These are phyloP conservation scores for Aurantiochytrium sp. DNA, from an alignment of 108 stramenopile genomes.

Conservation along the genomic window DNA sequence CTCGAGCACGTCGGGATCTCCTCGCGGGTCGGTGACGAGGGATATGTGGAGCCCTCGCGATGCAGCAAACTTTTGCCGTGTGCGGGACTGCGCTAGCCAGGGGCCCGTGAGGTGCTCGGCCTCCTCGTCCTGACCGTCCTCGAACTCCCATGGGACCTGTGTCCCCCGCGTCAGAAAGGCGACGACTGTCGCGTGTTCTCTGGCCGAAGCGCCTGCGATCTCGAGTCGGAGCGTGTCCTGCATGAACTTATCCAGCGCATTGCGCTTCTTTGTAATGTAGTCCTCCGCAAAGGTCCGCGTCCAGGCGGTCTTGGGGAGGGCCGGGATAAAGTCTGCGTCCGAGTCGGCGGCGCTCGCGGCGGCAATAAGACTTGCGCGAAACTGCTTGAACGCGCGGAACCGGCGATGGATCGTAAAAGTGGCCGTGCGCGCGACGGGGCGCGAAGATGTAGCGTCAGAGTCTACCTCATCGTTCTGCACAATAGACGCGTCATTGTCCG, in stretches of 20 bases:
- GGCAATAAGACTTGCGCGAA: not conserved
- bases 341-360: not conserved
- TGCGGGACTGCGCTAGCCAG: too few relatives aligned
- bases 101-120: too few relatives aligned
- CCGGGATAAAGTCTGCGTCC: not conserved
- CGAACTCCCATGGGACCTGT: not conserved
- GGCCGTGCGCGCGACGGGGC: not conserved
- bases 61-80: too few relatives aligned
- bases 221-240: not conserved
- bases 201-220: not conserved
- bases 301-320: conserved; percentile 18
- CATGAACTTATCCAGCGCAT: not conserved
- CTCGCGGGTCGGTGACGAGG: not conserved
- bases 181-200: not conserved
- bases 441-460: not conserved
- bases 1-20: not conserved
- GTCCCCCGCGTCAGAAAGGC: not conserved
- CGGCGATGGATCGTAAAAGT: not conserved
- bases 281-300: not conserved
- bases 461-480: not conserved
- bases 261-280: not conserved
- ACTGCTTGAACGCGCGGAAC: not conserved
- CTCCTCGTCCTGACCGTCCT: not conserved
- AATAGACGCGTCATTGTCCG: not conserved
- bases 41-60: not conserved